Evolutionary conservation across 257 asterid genomes (phyloP).

Genomic region (Verbascum thapsus): DNA sequence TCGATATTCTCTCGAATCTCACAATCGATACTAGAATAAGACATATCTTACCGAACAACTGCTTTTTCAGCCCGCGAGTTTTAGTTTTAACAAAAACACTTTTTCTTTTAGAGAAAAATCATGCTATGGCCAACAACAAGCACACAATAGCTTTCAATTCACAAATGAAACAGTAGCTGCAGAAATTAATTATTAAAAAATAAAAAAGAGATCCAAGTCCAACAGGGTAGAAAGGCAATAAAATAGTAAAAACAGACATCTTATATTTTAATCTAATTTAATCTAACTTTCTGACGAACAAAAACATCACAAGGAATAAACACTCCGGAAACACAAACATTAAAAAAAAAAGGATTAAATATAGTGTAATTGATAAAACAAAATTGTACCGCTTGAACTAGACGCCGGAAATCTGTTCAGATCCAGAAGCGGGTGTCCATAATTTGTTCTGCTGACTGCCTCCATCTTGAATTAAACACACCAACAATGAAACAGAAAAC

Average conservation of each 20-base stretch:
- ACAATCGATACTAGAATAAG: not conserved
- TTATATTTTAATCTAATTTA: not conserved
- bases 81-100: not conserved
- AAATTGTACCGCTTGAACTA: conserved; percentile 46
- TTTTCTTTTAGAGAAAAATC: not conserved
- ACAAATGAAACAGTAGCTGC: not conserved
- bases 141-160: conserved; percentile 1
- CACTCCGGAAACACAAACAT: not conserved
- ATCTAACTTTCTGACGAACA: not conserved
- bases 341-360: not conserved
- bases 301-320: not conserved
- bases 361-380: not conserved
- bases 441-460: conserved; percentile 38
- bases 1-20: not conserved
- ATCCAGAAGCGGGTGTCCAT: conserved; percentile 29
- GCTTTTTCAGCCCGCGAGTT: not conserved
- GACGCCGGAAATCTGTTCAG: conserved; percentile 49
- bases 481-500: conserved; percentile 4
- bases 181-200: no score
- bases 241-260: not conserved
- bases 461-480: conserved; percentile 46
- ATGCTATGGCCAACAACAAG: not conserved
- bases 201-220: not conserved
- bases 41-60: conserved; percentile 4
- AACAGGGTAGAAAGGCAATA: not conserved